phyloP scores from a whole-genome alignment of 495 filamentous ascomycete genomes.

The Diplogelasinospora grovesii region DNA sequence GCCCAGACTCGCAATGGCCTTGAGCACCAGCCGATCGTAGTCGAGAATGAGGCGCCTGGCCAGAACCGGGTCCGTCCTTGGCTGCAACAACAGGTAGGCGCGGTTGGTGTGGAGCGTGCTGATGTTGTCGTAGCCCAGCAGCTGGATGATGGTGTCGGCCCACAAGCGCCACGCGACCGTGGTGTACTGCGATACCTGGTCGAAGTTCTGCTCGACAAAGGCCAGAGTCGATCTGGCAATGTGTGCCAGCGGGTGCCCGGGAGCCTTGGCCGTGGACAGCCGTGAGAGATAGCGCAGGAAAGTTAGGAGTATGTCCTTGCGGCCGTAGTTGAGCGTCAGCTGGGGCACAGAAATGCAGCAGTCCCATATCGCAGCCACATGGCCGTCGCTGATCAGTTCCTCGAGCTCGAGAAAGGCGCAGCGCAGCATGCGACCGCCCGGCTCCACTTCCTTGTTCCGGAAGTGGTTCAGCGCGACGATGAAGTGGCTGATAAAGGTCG shows the following conservation, averaged over 20 bases:
- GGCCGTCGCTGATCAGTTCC: slow-evolving; percentile 8
- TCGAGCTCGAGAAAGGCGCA: slow-evolving; percentile 15
- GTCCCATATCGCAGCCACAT: slow-evolving; percentile 15
- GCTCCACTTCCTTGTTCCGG: not conserved
- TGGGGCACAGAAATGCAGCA: slow-evolving; percentile 10
- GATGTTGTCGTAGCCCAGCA: slow-evolving; percentile 6
- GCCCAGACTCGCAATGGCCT: slow-evolving; percentile 1
- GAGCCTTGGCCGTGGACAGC: not conserved
- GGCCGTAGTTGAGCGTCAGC: slow-evolving; percentile 7
- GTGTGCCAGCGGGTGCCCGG: slow-evolving; percentile 1
- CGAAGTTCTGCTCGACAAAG: not conserved
- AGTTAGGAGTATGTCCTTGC: slow-evolving; percentile 5
- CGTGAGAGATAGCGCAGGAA: slow-evolving; percentile 10
- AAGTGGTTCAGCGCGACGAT: slow-evolving; percentile 6
- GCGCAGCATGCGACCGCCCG: slow-evolving; percentile 9
- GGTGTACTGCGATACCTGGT: slow-evolving; percentile 1
- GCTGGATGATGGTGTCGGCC: slow-evolving; percentile 2
- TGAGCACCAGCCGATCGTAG: slow-evolving; percentile 2
- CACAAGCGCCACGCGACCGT: slow-evolving; percentile 6
- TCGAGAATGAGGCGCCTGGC: not conserved
- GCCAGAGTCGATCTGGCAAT: not conserved
- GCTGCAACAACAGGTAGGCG: slow-evolving; percentile 9
- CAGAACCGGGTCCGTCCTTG: not conserved
- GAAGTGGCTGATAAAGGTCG: slow-evolving; percentile 9
- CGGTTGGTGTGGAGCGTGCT: slow-evolving; percentile 4